Evolutionary conservation across 2,329 filamentous ascomycete genomes (phyloP).

Genomic region (Cladosporium sp.): DNA sequence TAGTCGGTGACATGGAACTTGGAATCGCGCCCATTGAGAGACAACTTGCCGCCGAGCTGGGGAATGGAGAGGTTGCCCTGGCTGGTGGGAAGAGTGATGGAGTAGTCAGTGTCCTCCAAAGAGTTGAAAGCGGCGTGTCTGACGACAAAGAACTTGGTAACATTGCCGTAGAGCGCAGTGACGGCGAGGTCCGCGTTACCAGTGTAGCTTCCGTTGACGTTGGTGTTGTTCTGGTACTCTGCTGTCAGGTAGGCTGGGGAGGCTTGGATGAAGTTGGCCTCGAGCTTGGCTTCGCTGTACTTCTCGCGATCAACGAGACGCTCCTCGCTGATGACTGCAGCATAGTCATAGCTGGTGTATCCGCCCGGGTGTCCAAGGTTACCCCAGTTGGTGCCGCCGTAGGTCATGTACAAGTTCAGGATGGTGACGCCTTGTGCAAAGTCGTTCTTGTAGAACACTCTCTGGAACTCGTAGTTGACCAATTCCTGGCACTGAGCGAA

Average conservation of each 20-base stretch:
- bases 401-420: conserved; percentile 68
- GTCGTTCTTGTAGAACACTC: conserved; percentile 61
- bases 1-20: conserved; percentile 70
- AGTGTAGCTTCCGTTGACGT: conserved; percentile 55
- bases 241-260: conserved; percentile 70
- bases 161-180: conserved; percentile 62
- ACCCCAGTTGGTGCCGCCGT: conserved; percentile 74
- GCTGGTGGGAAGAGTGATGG: conserved; percentile 63
- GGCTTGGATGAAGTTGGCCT: conserved; percentile 73
- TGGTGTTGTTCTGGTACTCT: conserved; percentile 52
- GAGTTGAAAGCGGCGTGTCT: conserved; percentile 66
- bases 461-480: conserved; percentile 71
- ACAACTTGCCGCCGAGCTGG: conserved; percentile 59
- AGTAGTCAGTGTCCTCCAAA: conserved; percentile 61
- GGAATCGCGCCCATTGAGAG: conserved; percentile 64
- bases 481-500: conserved; percentile 68
- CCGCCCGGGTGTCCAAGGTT: conserved; percentile 70
- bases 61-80: conserved; percentile 60
- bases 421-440: conserved; percentile 19
- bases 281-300: conserved; percentile 75
- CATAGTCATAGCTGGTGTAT: conserved; percentile 62
- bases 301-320: conserved; percentile 71
- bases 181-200: conserved; percentile 56
- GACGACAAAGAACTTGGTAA: conserved; percentile 65
- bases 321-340: conserved; percentile 68